phyloP scores from a whole-genome alignment of 2,329 filamentous ascomycete species.

The Colletotrichum tofieldiae region DNA sequence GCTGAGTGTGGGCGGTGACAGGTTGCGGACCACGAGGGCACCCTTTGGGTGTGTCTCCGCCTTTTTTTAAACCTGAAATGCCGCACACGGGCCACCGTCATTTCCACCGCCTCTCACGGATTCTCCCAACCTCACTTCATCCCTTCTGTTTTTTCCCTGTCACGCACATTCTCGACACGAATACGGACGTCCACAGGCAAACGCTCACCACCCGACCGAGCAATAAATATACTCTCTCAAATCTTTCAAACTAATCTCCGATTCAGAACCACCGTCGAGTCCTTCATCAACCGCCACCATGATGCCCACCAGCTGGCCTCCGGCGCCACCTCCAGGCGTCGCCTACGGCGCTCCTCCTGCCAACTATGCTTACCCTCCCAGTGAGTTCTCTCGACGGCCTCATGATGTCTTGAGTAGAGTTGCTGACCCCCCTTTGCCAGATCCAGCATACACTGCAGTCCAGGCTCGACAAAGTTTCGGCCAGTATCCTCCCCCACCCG shows the following conservation, averaged over 20 bases:
- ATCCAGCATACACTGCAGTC: constrained; percentile 73
- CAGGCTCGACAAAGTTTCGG: constrained; percentile 74
- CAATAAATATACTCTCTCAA: constrained; percentile 4
- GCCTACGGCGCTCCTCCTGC: constrained; percentile 53
- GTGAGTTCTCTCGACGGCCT: constrained; percentile 49
- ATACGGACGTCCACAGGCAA: neutral
- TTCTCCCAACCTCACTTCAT: constrained; percentile 29
- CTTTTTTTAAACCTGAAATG: constrained; percentile 30
- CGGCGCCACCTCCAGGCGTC: constrained; percentile 56
- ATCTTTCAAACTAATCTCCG: constrained; percentile 28
- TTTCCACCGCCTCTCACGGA: constrained; percentile 32
- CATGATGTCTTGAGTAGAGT: neutral
- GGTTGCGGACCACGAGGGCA: constrained; percentile 12
- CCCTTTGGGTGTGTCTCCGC: constrained; percentile 21
- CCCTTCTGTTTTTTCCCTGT: constrained; percentile 1
- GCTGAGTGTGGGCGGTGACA: neutral
- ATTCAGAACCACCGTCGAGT: constrained; percentile 16
- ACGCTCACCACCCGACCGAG: neutral
- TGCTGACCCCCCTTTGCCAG: constrained; percentile 47
- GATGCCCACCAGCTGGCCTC: constrained; percentile 52
- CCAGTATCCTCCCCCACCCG: constrained; percentile 58
- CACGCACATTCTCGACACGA: neutral
- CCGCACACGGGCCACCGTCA: constrained; percentile 38
- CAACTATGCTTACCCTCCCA: constrained; percentile 57
- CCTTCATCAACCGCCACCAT: constrained; percentile 45